phyloP scores from a whole-genome alignment of 306 rosid species.

The Vigna hirtella region DNA sequence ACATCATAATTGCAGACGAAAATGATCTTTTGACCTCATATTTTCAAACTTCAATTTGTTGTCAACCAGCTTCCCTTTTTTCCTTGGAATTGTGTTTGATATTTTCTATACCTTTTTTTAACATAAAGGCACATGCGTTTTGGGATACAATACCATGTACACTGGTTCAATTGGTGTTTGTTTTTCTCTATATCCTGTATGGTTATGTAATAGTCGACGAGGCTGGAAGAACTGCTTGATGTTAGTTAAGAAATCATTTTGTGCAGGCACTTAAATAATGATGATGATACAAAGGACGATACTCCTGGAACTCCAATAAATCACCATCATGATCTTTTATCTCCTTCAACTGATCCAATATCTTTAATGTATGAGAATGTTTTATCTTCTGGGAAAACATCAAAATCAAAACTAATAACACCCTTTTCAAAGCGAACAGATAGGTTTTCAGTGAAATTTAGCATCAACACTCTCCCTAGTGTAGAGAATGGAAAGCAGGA shows the following conservation, averaged over 20 bases:
- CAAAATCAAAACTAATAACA: constrained; percentile 59
- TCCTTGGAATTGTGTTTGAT: constrained; percentile 7
- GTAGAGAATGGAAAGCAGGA: constrained; percentile 52
- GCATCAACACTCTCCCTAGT: constrained; percentile 56
- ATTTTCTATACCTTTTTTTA: not conserved
- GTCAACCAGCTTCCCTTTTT: constrained; percentile 20
- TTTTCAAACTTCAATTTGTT: constrained; percentile 6
- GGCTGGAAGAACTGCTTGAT: constrained; percentile 20
- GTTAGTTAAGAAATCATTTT: constrained; percentile 17
- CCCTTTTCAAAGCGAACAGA: constrained; percentile 80
- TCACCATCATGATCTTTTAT: constrained; percentile 43
- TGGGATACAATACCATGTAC: not conserved
- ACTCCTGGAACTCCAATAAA: constrained; percentile 70
- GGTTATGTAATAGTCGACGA: constrained; percentile 18
- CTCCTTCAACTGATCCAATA: constrained; percentile 61
- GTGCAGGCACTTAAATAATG: constrained; percentile 71
- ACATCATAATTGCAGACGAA: not conserved
- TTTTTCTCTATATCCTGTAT: constrained; percentile 10
- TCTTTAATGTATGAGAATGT: constrained; percentile 61
- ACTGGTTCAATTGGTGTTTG: not conserved
- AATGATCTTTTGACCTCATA: constrained; percentile 20
- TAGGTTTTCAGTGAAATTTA: constrained; percentile 70
- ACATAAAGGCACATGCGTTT: constrained; percentile 1
- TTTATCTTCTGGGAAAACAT: constrained; percentile 69
- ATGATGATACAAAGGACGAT: constrained; percentile 59